These are phyloP conservation scores for Paramecium pentaurelia DNA, from an alignment of 73 alveolate species.

Conservation along the genomic window DNA sequence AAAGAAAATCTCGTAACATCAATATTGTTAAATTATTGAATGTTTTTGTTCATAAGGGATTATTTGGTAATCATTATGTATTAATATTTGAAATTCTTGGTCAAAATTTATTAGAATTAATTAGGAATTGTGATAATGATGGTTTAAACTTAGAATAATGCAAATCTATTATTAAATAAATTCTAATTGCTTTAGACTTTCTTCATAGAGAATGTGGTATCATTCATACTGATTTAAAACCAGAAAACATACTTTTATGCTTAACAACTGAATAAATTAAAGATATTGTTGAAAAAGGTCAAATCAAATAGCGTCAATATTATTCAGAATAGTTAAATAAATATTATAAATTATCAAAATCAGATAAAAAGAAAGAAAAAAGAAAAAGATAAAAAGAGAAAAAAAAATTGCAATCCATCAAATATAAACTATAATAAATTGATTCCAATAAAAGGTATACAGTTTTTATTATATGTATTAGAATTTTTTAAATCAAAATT, in stretches of 20 bases:
- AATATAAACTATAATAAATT: not conserved
- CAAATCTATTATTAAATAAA: conserved; percentile 58
- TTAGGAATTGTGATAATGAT: conserved; percentile 64
- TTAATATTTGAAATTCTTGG: conserved; percentile 79
- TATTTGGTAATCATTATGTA: conserved; percentile 74
- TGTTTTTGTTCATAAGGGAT: conserved; percentile 68
- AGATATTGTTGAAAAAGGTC: conserved; percentile 64
- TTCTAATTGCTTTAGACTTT: conserved; percentile 69
- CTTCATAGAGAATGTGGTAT: conserved; percentile 68
- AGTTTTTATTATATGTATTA: not conserved
- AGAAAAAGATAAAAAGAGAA: not conserved
- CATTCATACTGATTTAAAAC: conserved; percentile 73
- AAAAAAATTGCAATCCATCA: not conserved
- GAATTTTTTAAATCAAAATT: conserved; percentile 77
- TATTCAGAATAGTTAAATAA: not conserved
- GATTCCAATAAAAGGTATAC: not conserved
- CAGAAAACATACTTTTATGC: conserved; percentile 70
- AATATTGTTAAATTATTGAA: conserved; percentile 58
- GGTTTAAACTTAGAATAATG: conserved; percentile 61
- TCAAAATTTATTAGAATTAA: conserved; percentile 67
- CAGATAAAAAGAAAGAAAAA: conserved; percentile 8
- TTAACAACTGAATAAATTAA: conserved; percentile 67
- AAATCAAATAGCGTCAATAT: not conserved
- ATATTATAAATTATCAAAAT: not conserved
- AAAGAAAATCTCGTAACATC: not conserved